These are phyloP conservation scores for Casuarina cunninghamiana DNA, from an alignment of 306 rosid species.

Conservation along the genomic window DNA sequence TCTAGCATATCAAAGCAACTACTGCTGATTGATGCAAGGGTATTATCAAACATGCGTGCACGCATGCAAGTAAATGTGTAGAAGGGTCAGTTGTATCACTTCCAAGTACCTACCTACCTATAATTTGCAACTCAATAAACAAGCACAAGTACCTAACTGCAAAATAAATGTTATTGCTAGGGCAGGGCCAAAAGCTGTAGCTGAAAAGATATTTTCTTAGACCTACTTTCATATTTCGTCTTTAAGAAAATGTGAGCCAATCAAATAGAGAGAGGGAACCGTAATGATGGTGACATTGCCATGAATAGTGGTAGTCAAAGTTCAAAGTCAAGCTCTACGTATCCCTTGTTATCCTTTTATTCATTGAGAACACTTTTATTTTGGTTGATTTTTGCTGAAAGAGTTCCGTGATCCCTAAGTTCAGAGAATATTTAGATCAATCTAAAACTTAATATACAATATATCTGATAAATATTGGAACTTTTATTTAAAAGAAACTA, in stretches of 20 bases:
- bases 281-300: not conserved
- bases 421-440: no score
- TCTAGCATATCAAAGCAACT: constrained; percentile 3
- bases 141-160: not conserved
- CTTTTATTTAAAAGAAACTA: no score
- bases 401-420: no score
- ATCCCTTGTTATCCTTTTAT: no score
- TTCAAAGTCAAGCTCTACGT: not conserved
- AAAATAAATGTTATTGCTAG: not conserved
- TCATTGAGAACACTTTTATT: no score
- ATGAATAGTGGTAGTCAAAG: not conserved
- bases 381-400: no score
- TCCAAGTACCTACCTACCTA: not conserved
- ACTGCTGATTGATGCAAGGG: not conserved
- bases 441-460: no score
- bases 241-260: not conserved
- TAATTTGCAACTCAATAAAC: not conserved
- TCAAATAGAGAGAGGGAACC: not conserved
- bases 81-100: not conserved
- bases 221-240: not conserved
- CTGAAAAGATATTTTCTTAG: not conserved
- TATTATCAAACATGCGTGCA: not conserved
- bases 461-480: no score
- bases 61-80: not conserved
- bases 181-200: not conserved